Conservation (phyloP, 2,329 filamentous ascomycete species). For the Alternaria sp. region DNA sequence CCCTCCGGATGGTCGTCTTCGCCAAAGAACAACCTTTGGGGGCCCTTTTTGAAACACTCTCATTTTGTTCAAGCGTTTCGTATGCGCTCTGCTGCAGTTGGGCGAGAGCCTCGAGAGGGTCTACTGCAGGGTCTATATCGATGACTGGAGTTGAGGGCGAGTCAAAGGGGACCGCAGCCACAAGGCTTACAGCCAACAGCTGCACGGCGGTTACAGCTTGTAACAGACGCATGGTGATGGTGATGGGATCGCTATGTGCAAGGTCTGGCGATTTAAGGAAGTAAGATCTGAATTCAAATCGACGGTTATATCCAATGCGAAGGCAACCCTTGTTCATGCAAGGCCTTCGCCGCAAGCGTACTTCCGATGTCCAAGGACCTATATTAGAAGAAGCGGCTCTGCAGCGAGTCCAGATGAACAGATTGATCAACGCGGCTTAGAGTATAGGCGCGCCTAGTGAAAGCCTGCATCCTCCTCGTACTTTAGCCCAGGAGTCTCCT, state of each 20-base stretch:
- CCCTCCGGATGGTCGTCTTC: background rate
- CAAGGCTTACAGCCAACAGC: background rate
- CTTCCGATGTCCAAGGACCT: background rate
- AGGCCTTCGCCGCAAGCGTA: background rate
- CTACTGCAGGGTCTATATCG: background rate
- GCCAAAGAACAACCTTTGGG: background rate
- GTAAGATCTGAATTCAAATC: background rate
- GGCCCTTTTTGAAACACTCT: background rate
- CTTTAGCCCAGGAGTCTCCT: background rate
- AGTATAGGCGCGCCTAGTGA: background rate
- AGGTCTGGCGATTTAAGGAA: background rate
- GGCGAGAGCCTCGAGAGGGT: conserved; percentile 1
- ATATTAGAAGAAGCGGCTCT: background rate
- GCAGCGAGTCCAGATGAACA: background rate
- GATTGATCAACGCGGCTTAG: background rate
- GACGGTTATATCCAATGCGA: background rate
- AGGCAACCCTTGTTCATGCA: background rate
- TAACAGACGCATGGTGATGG: background rate
- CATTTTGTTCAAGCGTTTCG: background rate
- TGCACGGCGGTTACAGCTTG: background rate
- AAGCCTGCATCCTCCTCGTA: background rate
- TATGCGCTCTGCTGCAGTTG: conserved; percentile 5
- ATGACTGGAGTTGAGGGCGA: background rate
- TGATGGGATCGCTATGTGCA: background rate
- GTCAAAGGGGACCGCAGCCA: background rate